Evolutionary conservation across 768 basidiomycete genomes (phyloP).

Genomic region (Leucocoprinus leucothites): DNA sequence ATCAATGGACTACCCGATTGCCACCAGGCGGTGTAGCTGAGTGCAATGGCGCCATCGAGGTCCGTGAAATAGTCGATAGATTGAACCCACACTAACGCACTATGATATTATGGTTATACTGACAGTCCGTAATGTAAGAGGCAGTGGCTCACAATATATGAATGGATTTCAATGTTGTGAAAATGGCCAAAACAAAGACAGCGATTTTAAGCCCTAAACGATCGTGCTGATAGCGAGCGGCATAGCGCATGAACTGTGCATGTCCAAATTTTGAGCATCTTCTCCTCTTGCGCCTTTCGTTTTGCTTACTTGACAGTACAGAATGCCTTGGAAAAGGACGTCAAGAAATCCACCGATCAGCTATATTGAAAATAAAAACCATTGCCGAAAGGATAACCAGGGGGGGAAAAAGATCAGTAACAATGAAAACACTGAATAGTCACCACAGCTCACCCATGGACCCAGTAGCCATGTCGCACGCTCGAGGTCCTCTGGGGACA

Average conservation of each 20-base stretch:
- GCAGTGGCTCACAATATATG: slow-evolving; percentile 26
- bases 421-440: not conserved
- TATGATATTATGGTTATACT: slow-evolving; percentile 11
- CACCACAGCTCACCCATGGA: slow-evolving; percentile 28
- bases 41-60: slow-evolving; percentile 24
- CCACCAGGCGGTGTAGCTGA: slow-evolving; percentile 32
- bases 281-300: not conserved
- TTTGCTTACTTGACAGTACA: slow-evolving; percentile 25
- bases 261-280: not conserved
- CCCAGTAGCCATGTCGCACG: slow-evolving; percentile 25
- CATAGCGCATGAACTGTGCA: slow-evolving; percentile 28
- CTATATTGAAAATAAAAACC: slow-evolving; percentile 13
- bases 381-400: not conserved
- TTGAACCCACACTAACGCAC: slow-evolving; percentile 28
- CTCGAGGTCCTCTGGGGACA: slow-evolving; percentile 23
- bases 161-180: slow-evolving; percentile 28
- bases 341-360: slow-evolving; percentile 28
- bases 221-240: slow-evolving; percentile 21
- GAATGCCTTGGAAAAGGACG: slow-evolving; percentile 27
- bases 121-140: not conserved
- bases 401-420: not conserved
- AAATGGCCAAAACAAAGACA: slow-evolving; percentile 23
- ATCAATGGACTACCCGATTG: slow-evolving; percentile 27
- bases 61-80: slow-evolving; percentile 27
- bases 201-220: slow-evolving; percentile 17